Evolutionary conservation across 2,329 filamentous ascomycete species (phyloP), one percentile per base, ranked within the genome.

Genomic region (Diaporthe citrichinensis): DNA sequence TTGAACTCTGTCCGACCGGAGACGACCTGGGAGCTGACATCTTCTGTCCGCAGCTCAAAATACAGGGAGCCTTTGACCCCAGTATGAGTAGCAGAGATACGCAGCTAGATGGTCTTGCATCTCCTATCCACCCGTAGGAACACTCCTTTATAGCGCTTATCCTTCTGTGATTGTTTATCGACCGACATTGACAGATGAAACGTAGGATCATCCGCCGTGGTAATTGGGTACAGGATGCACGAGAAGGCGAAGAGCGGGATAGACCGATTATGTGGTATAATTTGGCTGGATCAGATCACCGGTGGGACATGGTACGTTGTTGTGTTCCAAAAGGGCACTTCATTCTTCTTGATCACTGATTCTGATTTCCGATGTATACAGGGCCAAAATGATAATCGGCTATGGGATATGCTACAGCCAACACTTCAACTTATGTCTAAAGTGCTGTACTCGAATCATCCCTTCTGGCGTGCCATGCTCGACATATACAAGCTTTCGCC

Each of bases 401-500:
- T 71, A 10, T 71, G 68, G 68, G n/a, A 58, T 12, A 51, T 36
- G 8, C 10, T 71, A 4, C 68, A 58, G 15, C 68, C 68, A 1
- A 25, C 23, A 7, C 9, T 71, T 17, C 53, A 46, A 23, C 53
- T 71, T 12, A 57, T 57, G 6, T 71, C 68, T 51, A 58, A 46
- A 9, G 55, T 71, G 10, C 53, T 71, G 8, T 71, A 58, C 17
- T 71, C 68, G 25, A 17, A 71, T 10, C 68, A 41, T 58, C 68
- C 68, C 15, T 71, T 36, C 14, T 71, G 53, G 68, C 39, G 25
- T n/a, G 34, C 68, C 7, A 58, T 71, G 6, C n/a, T 46, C 15
- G 53, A 71, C 17, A 39, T 71, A 34, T 58, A 23, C 53, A 71
- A 71, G 53, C n/a, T 71, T 9, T 31, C n/a, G 5, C 68, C 68